phyloP scores from a whole-genome alignment of 192 early-diverging fungal species.

The Chytriomyces hyalinus region DNA sequence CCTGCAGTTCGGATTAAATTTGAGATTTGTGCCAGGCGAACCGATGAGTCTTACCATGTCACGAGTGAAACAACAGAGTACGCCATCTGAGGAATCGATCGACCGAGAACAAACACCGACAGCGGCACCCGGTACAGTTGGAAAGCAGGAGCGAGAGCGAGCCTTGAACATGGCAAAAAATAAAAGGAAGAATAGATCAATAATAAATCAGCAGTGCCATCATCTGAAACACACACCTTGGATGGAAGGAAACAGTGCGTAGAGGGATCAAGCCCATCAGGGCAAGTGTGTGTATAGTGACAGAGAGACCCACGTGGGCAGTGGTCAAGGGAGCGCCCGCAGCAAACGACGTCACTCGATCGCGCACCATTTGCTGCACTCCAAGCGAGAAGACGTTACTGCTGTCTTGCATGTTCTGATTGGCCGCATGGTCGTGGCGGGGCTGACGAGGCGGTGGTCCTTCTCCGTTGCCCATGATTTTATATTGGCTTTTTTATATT shows the following conservation, averaged over 20 bases:
- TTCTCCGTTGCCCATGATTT: background rate
- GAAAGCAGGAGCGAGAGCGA: constrained; percentile 22
- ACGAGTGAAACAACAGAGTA: constrained; percentile 13
- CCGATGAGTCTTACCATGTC: background rate
- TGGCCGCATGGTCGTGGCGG: background rate
- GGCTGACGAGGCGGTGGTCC: background rate
- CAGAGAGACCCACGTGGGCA: background rate
- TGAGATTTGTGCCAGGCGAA: background rate
- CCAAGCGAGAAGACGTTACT: background rate
- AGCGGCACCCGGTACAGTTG: constrained; percentile 22
- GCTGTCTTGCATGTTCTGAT: background rate
- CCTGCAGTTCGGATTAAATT: background rate
- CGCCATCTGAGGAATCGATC: constrained; percentile 22
- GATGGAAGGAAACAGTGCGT: constrained; percentile 24
- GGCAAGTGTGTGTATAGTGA: background rate
- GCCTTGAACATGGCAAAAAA: background rate
- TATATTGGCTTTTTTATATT: too few species aligned
- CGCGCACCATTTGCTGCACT: constrained; percentile 20
- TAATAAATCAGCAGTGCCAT: too few species aligned
- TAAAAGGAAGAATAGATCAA: too few species aligned
- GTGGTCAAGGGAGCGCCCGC: constrained; percentile 8
- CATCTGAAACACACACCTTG: background rate
- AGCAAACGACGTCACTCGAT: constrained; percentile 12
- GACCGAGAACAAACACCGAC: constrained; percentile 27
- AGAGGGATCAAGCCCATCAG: constrained; percentile 20